These are phyloP conservation scores for Bretschneidera sinensis DNA, from an alignment of 345 rosid genomes.

Conservation along the genomic window DNA sequence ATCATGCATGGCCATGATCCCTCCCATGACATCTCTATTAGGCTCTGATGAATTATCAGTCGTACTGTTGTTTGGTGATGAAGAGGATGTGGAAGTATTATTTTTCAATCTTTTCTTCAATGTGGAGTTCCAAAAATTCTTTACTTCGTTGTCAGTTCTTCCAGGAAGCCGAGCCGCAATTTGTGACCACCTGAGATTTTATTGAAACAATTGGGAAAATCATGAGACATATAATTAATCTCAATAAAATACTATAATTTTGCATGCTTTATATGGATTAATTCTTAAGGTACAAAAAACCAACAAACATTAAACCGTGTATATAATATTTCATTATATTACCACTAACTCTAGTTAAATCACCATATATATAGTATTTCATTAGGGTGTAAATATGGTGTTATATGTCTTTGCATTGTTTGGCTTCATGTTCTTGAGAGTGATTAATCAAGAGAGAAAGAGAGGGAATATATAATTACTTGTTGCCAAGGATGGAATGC, in stretches of 20 bases:
- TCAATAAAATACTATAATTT: neutral
- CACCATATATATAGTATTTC: no score
- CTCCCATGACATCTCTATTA: conserved; percentile 27
- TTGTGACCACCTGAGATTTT: conserved; percentile 91
- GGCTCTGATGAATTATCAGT: conserved; percentile 47
- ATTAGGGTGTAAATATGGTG: no score
- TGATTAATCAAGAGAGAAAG: neutral
- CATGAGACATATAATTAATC: no score
- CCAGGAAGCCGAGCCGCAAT: conserved; percentile 92
- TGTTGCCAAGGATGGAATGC: conserved; percentile 76
- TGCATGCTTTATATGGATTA: conserved; percentile 15
- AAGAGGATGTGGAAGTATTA: conserved; percentile 33
- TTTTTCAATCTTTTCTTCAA: conserved; percentile 64
- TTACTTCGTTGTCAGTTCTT: conserved; percentile 86
- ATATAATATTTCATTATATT: no score
- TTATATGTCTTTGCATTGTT: neutral
- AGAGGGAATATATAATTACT: no score
- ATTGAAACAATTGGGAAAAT: no score
- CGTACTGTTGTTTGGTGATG: conserved; percentile 53
- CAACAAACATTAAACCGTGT: no score
- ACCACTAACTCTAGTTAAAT: no score
- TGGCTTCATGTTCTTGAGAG: neutral
- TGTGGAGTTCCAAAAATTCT: conserved; percentile 93
- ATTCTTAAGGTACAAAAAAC: no score
- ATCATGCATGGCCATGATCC: conserved; percentile 39